A percentile compares a stretch with the other conserved stretches of the same genome.
These are phyloP conservation scores for Apium graveolens DNA, from an alignment of 129 eudicot genomes.

Conservation along the genomic window DNA sequence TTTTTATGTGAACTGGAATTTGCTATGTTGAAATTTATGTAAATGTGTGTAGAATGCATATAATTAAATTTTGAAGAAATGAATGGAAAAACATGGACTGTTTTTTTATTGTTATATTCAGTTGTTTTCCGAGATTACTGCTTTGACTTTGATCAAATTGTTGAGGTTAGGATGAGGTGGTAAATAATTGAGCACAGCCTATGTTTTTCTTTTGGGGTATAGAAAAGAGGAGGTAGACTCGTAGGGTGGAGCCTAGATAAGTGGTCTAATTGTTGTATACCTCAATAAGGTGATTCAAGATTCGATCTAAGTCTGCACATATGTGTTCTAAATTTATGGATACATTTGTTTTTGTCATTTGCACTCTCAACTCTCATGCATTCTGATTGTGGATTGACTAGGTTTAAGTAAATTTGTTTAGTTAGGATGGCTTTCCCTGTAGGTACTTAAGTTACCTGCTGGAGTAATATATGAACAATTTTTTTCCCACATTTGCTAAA, in stretches of 20 bases:
- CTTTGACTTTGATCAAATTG: background rate
- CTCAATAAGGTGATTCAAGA: background rate
- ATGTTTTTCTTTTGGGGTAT: background rate
- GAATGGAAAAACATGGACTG: background rate
- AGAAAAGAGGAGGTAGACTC: background rate
- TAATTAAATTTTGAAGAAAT: background rate
- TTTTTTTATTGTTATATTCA: background rate
- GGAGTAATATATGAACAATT: too few species aligned
- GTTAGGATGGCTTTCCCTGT: background rate
- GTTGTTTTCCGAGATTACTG: background rate
- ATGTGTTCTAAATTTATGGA: background rate
- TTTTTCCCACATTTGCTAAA: too few species aligned
- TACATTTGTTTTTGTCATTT: background rate
- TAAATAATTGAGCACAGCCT: background rate
- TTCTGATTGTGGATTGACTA: background rate
- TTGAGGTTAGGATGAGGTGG: background rate
- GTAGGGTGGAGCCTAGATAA: background rate
- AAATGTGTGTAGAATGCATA: background rate
- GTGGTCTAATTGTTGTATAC: background rate
- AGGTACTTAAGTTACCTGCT: background rate
- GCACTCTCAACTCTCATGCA: background rate
- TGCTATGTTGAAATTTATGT: background rate
- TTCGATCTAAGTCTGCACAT: background rate
- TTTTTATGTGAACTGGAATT: background rate
- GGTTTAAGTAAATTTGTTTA: background rate